Conservation (phyloP, 1,139 yeast species). For the Nadsonia commutata region DNA sequence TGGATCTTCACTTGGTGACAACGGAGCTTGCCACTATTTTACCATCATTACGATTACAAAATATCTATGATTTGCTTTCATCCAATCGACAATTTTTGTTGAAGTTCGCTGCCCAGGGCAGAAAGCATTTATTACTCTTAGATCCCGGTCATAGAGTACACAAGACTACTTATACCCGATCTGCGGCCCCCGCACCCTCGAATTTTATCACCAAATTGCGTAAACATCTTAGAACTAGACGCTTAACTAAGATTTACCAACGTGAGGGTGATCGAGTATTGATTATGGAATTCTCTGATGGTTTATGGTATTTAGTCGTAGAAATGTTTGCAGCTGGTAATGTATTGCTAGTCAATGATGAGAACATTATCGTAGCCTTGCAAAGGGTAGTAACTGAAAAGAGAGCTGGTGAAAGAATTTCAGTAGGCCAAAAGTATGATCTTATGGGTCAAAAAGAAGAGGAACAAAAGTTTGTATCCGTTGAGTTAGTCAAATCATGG, state of each 20-base stretch:
- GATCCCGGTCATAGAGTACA: slow-evolving; percentile 83
- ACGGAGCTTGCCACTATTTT: slow-evolving; percentile 46
- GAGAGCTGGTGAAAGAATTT: slow-evolving; percentile 23
- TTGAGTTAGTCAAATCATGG: background rate
- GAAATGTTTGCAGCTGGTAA: slow-evolving; percentile 96
- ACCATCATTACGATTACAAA: slow-evolving; percentile 59
- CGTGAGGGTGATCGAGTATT: slow-evolving; percentile 67
- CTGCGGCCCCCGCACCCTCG: slow-evolving; percentile 68
- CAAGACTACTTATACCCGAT: slow-evolving; percentile 65
- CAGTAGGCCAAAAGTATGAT: slow-evolving; percentile 58
- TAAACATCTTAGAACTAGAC: slow-evolving; percentile 68
- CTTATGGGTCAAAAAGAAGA: slow-evolving; percentile 10
- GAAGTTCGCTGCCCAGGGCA: slow-evolving; percentile 73
- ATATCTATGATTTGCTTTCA: slow-evolving; percentile 67
- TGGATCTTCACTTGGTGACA: slow-evolving; percentile 62
- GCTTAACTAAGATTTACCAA: slow-evolving; percentile 60
- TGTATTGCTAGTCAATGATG: slow-evolving; percentile 57
- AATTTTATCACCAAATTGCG: slow-evolving; percentile 75
- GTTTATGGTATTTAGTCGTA: slow-evolving; percentile 62
- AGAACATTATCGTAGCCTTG: slow-evolving; percentile 51
- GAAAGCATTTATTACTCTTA: slow-evolving; percentile 56
- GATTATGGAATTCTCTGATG: slow-evolving; percentile 67
- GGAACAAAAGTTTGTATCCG: background rate
- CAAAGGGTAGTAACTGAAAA: slow-evolving; percentile 64
- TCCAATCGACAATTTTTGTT: slow-evolving; percentile 62